phyloP scores from a whole-genome alignment of 805 yeast species.

The Candida orba region DNA sequence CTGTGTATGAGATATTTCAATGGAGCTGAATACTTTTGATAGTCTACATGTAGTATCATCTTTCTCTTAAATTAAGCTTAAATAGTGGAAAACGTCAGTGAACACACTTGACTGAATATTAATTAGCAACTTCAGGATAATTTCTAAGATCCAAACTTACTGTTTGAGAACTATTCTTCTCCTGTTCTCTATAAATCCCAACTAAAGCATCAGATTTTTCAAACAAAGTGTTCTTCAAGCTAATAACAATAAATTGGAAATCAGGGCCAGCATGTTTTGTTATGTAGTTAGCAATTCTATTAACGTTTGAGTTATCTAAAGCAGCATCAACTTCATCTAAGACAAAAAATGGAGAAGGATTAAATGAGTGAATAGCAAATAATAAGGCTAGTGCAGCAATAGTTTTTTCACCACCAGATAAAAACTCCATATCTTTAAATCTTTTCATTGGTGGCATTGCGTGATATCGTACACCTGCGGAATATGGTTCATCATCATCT shows the following conservation, averaged over 20 bases:
- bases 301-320: constrained; percentile 82
- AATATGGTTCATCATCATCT: constrained; percentile 85
- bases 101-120: neutral
- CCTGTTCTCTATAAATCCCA: constrained; percentile 84
- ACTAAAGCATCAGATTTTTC: constrained; percentile 87
- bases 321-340: constrained; percentile 99
- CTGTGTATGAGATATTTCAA: neutral
- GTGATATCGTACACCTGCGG: constrained; percentile 77
- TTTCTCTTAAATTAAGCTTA: too few species aligned
- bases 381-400: constrained; percentile 91
- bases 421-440: constrained; percentile 83
- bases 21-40: neutral
- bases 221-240: constrained; percentile 79
- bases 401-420: constrained; percentile 96
- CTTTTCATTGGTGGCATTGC: constrained; percentile 96
- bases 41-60: too few species aligned
- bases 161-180: constrained; percentile 62
- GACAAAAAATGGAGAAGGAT: constrained; percentile 93
- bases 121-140: constrained; percentile 36
- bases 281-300: constrained; percentile 80
- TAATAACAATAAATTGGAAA: constrained; percentile 88
- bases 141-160: constrained; percentile 65
- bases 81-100: too few species aligned
- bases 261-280: constrained; percentile 64
- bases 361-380: constrained; percentile 84